Base-by-base conservation (phyloP, 1,284 basidiomycete species). In the Trichosporon inkin region DNA sequence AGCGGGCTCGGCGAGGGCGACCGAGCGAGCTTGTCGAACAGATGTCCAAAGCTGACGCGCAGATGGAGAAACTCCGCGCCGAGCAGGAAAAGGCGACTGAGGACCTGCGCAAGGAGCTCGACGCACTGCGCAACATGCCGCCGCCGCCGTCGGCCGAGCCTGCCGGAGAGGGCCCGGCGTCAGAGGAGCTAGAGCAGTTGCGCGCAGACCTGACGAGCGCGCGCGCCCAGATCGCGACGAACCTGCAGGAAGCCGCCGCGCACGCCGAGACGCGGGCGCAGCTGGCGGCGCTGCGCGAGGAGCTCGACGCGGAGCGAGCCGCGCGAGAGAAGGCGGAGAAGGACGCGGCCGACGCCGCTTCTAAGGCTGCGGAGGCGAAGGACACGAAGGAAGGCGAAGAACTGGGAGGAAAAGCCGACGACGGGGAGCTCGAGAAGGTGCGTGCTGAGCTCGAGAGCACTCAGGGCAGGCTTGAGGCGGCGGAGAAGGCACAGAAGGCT, bases 61-160 rank as follows among this genome's bases (percentile, higher is more conserved):
- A 40, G 38, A 8, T 49, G 4, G 44, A 49, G 28, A 32, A 49
- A 8, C 44, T 49, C 22, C 44, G 44, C 14, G 44, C 13, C 4
- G 75, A 78, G 58, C 71, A 78, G 56, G 78, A 80, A 59, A 61
- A 74, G 32, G 80, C 83, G 68, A 71, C 76, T 41, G 67, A 75
- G 17, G 68, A 71, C 0, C 67, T 79, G 2, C 70, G 69, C 8
- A 70, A 75, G 47, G 73, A 79, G 47, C 64, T 79, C 13, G 66
- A 73, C 0, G 57, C 69, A 8, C 62, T 77, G 0, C 64, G 68
- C 10, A 56, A 74, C 10, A 61, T 68, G 39, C 59, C 67, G 17
- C 60, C 67, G 8, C 61, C 65, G 6, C 39, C 58, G 10, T 32
- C 28, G 28, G 28, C 28, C 28, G 28, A 32, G 28, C 41, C 61